Conservation (phyloP, 345 rosid species). For the Citrus hindsii region DNA sequence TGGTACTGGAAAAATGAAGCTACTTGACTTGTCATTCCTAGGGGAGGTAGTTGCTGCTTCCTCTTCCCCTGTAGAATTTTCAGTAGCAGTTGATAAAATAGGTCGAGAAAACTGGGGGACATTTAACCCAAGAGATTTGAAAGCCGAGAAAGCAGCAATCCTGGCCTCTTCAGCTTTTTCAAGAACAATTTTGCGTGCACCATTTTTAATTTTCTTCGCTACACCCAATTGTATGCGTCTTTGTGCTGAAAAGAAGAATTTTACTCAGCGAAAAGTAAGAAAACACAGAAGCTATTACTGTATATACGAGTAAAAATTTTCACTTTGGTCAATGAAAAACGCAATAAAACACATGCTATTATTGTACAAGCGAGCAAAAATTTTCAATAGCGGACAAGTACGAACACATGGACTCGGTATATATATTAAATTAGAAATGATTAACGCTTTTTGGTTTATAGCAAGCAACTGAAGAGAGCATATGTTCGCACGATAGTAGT, state of each 20-base stretch:
- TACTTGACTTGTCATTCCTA: constrained; percentile 31
- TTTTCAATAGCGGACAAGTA: neutral
- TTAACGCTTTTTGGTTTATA: no score
- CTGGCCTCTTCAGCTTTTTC: constrained; percentile 99
- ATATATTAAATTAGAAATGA: neutral
- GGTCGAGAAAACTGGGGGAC: constrained; percentile 65
- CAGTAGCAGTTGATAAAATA: constrained; percentile 28
- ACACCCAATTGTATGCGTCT: constrained; percentile 73
- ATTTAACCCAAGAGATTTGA: constrained; percentile 79
- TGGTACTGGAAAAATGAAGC: constrained; percentile 23
- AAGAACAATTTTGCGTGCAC: constrained; percentile 92
- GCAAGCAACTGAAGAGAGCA: neutral
- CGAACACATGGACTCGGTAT: neutral
- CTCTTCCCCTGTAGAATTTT: constrained; percentile 25
- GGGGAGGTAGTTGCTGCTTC: constrained; percentile 27
- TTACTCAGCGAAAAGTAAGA: neutral
- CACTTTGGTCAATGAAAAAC: no score
- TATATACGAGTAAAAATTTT: no score
- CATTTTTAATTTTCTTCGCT: constrained; percentile 92
- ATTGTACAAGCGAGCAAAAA: neutral
- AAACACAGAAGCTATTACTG: neutral
- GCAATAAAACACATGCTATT: no score
- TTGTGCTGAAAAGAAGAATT: constrained; percentile 44
- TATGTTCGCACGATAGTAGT: neutral
- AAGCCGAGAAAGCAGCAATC: constrained; percentile 86